A percentile compares a stretch with the other conserved stretches of the same genome.
These are phyloP conservation scores for Tetracentron sinense DNA, from an alignment of 164 flowering plant species.

Conservation along the genomic window DNA sequence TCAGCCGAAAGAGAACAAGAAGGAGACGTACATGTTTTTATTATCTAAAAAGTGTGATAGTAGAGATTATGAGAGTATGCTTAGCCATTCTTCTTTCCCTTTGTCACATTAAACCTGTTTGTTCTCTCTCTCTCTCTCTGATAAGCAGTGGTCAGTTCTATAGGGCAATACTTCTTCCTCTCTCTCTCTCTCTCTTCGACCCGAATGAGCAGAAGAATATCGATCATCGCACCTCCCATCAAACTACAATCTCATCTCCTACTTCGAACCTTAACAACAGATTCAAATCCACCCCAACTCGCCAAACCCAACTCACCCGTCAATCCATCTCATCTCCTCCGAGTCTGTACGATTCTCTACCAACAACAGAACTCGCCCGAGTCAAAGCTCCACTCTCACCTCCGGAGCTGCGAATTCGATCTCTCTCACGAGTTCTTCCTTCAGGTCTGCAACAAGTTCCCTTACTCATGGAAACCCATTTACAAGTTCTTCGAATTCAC, in stretches of 20 bases:
- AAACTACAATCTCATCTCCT: constrained; percentile 8
- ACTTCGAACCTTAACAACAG: constrained; percentile 4
- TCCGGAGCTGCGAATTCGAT: constrained; percentile 28
- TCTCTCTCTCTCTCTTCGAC: not conserved
- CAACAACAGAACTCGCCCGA: constrained; percentile 63
- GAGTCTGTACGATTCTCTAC: constrained; percentile 75
- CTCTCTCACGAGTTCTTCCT: constrained; percentile 83
- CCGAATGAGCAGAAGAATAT: not conserved
- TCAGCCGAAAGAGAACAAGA: no score
- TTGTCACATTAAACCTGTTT: no score
- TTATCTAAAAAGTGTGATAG: no score
- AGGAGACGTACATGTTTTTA: no score
- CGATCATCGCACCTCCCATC: not conserved
- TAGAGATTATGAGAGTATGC: no score
- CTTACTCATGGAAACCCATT: constrained; percentile 72
- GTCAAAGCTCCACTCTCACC: constrained; percentile 42
- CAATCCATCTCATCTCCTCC: constrained; percentile 46
- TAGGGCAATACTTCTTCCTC: no score
- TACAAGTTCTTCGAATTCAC: constrained; percentile 61
- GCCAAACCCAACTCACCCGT: constrained; percentile 26
- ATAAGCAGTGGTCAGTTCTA: no score
- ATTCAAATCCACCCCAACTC: constrained; percentile 9
- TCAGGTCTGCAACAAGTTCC: constrained; percentile 83
- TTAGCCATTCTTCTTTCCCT: no score
- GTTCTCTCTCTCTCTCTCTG: no score